Percentiles rank a stretch among this genome's conserved stretches.
phyloP scores from a whole-genome alignment of 176 grass and related monocot species.

The Echinochloa phyllopogon region DNA sequence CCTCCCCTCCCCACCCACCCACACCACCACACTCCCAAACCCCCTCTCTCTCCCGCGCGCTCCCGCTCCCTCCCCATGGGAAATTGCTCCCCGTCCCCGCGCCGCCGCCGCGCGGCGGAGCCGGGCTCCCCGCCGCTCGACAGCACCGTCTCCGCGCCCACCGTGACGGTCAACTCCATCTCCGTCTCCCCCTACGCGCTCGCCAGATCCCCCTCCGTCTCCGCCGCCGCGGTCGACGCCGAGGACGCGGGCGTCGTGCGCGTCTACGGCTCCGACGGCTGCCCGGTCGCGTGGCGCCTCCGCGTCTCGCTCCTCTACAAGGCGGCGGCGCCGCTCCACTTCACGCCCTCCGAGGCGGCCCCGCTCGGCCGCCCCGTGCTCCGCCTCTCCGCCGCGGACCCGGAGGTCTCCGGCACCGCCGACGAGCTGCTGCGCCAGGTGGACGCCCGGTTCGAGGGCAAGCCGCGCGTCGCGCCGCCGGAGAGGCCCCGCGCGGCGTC shows the following conservation, averaged over 20 bases:
- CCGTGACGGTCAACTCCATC: neutral
- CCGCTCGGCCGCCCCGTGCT: slow-evolving; percentile 79
- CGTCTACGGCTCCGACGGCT: slow-evolving; percentile 84
- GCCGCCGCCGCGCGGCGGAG: slow-evolving; percentile 43
- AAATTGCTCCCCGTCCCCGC: slow-evolving; percentile 65
- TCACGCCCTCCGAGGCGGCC: slow-evolving; percentile 76
- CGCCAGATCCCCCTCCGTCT: slow-evolving; percentile 51
- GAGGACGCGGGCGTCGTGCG: slow-evolving; percentile 51
- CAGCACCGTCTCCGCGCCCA: neutral
- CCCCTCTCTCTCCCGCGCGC: neutral
- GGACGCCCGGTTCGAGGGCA: slow-evolving; percentile 73
- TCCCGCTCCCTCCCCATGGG: slow-evolving; percentile 34
- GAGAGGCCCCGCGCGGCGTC: slow-evolving; percentile 27
- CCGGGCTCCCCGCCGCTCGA: slow-evolving; percentile 35
- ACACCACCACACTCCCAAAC: neutral
- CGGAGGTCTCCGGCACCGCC: slow-evolving; percentile 61
- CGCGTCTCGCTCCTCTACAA: slow-evolving; percentile 93
- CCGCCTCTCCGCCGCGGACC: slow-evolving; percentile 63
- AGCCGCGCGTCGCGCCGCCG: slow-evolving; percentile 61
- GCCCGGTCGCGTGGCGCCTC: slow-evolving; percentile 73
- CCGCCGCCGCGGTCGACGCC: slow-evolving; percentile 28
- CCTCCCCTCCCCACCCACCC: neutral
- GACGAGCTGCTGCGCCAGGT: slow-evolving; percentile 70
- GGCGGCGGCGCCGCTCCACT: slow-evolving; percentile 68
- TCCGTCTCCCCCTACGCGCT: slow-evolving; percentile 51